Base-by-base conservation (phyloP, 73 alveolate genomes). In the Paramecium sonneborni region DNA sequence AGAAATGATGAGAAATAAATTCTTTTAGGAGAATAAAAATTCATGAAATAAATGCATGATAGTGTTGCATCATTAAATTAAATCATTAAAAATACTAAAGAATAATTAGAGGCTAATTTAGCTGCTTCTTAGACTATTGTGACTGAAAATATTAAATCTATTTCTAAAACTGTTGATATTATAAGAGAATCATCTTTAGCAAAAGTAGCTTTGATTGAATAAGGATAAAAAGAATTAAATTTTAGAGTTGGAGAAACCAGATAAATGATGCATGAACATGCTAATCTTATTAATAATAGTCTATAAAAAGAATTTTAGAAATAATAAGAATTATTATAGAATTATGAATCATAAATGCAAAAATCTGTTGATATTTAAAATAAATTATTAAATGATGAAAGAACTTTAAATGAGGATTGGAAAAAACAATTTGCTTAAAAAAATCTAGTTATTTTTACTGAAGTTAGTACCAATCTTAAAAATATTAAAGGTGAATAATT, bases 41-140 rank as follows among this genome's bases (percentile, higher is more conserved):
- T 79, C 24, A 79, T 79, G 90, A 79, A 79, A 46, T 79, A 79
- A n/a, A 79, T 79, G 90, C 72, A 79, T 79, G 90, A 79, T 23
- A 41, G 76, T 38, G 90, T 79, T 24, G 9, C 69, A 23, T 79
- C 90, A 30, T 34, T 79, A 26, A 79, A 79, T 79, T 39, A 79
- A 43, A 79, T 79, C 5, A 41, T 79, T 12, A 41, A 79, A 26
- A 79, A 79, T 79, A 43, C 90, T 12, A 79, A 79, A 18, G 90
- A 79, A 3, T 79, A 79, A 79, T 43, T 79, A 46, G 90, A 79
- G n/a, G 90, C 90, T 43, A 79, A 79, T 79, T 79, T 39, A 18
- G 90, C 90, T 43, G 90, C 90, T 18, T 79, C 90, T 44, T 41
- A 79, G 41, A 79, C 90, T 6, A 41, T 79, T n/a, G 90, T 79